Conservation (phyloP, 2,329 filamentous ascomycete species). For the Sclerotinia glacialis region DNA sequence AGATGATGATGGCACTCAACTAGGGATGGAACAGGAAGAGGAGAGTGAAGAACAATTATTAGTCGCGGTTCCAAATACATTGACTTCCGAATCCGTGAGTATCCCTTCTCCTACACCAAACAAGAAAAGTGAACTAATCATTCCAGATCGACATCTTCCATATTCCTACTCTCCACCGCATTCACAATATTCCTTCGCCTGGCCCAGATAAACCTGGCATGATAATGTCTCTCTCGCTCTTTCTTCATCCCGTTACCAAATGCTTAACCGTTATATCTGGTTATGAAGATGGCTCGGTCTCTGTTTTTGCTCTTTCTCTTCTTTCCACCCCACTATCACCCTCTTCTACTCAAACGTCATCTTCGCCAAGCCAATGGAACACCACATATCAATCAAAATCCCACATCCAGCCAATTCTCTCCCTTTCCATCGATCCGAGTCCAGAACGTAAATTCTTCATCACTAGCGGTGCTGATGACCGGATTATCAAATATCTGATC, state of each 20-base stretch:
- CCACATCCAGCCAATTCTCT: conserved; percentile 79
- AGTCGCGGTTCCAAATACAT: conserved; percentile 76
- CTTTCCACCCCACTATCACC: neutral
- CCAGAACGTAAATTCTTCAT: conserved; percentile 59
- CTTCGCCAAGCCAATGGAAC: neutral
- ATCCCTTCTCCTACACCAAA: conserved; percentile 21
- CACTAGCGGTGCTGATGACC: conserved; percentile 78
- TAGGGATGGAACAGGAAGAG: neutral
- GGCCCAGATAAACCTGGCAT: conserved; percentile 61
- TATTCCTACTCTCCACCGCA: conserved; percentile 70
- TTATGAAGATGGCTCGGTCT: conserved; percentile 80
- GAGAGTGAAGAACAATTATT: conserved; percentile 48
- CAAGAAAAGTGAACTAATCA: conserved; percentile 27
- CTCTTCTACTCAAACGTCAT: neutral
- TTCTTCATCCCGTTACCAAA: conserved; percentile 45
- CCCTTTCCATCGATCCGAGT: conserved; percentile 60
- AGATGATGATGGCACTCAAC: neutral
- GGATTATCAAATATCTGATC: conserved; percentile 73
- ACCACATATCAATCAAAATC: conserved; percentile 59
- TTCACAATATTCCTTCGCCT: conserved; percentile 53
- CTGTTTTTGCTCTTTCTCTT: conserved; percentile 51
- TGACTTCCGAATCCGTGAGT: conserved; percentile 67
- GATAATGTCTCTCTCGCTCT: conserved; percentile 78
- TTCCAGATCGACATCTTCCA: conserved; percentile 73
- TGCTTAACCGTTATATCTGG: conserved; percentile 66